Evolutionary conservation across 2,329 filamentous ascomycete species (phyloP).

Genomic region (Penicillium nordicum): DNA sequence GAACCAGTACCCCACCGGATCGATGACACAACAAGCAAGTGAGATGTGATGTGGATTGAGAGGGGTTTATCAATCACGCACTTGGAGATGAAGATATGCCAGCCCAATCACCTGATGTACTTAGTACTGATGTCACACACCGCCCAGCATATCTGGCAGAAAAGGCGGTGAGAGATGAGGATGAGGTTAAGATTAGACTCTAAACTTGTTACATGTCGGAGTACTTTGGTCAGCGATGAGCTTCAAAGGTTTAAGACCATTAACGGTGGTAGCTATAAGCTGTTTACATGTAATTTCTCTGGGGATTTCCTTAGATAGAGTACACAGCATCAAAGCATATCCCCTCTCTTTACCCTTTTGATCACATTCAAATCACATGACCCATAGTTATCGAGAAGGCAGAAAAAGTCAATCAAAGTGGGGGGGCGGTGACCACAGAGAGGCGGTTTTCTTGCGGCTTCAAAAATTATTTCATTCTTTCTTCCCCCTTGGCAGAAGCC

Average conservation of each 20-base stretch:
- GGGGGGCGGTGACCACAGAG: constrained; percentile 13
- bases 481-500: constrained; percentile 20
- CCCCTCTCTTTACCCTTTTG: not conserved
- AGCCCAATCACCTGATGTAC: constrained; percentile 24
- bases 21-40: constrained; percentile 1
- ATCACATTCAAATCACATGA: constrained; percentile 1
- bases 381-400: constrained; percentile 3
- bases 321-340: not conserved
- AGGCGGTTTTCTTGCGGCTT: constrained; percentile 7
- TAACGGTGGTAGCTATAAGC: not conserved
- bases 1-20: not conserved
- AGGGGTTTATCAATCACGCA: constrained; percentile 11
- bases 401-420: constrained; percentile 12
- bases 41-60: constrained; percentile 9
- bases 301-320: too few species aligned
- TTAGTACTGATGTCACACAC: constrained; percentile 2
- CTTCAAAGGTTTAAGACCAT: too few species aligned
- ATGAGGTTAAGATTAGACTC: not conserved
- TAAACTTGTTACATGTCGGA: too few species aligned
- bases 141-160: not conserved
- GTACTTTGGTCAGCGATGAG: not conserved
- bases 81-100: constrained; percentile 23
- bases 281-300: not conserved
- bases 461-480: constrained; percentile 8
- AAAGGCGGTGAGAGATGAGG: not conserved